Evolutionary conservation across 192 early-diverging fungal species (phyloP), one percentile per base, ranked within the genome.

Genomic region (Linnemannia zychae): DNA sequence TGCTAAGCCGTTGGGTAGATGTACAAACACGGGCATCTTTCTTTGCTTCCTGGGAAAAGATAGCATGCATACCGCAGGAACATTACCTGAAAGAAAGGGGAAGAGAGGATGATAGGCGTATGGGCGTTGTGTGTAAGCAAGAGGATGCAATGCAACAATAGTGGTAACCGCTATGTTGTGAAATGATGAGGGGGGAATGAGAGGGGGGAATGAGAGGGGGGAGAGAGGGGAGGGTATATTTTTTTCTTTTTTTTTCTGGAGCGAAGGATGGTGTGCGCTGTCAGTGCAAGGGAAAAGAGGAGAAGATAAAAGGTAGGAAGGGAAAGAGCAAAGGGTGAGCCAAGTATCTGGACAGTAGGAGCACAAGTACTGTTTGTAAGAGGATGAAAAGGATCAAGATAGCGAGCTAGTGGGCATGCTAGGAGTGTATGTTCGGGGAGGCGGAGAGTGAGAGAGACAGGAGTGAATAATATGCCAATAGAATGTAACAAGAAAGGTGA

Each of bases 1-100:
- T 60, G 28, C 57, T 60, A 60, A 28, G 57, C 57, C 57, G 57
- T 31, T 60, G 57, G 12, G 57, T 63, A 9, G 9, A 57, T 18
- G 16, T 0, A 28, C 22, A 57, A 11, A n/a, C 22, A 57, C n/a
- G 4, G 24, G n/a, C 4, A n/a, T 7, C 22, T 24, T 12, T 31
- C n/a, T 60, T 11, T 5, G 24, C 57, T 60, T 24, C 57, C 28
- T 9, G 57, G 57, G 28, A 63, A 28, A 33, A 63, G 0, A 31
- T 31, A 31, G 28, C 28, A 63, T 33, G 57, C 57, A 63, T 63
- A 69, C 67, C 67, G 38, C 36, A 40, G 67, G 38, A 69, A 69
- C 36, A 69, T 38, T 38, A 40, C 33, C 36, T 38, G 20, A 31
- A 31, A 68, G 6, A 67, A 67, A 33, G 34, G n/a, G 53, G 7